Evolutionary conservation across 495 filamentous ascomycete species (phyloP), one percentile per base, ranked within the genome.

Genomic region (Neurospora sp.): DNA sequence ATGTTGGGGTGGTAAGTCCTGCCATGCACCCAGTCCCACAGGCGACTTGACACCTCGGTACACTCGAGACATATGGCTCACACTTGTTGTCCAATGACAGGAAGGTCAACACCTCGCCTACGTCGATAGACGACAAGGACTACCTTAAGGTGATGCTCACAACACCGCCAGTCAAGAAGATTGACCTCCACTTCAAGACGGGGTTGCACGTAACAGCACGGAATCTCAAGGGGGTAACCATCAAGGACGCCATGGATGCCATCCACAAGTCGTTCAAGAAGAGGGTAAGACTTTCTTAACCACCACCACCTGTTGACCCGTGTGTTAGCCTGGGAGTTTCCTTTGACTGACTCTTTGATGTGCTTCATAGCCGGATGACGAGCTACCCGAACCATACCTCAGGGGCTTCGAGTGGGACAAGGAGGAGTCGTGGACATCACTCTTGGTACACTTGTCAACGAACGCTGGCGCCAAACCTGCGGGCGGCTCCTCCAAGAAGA

Each of bases 231-330:
- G 94, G 94, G 42, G 93, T 97, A 74, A 97, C 94, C 45, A 93
- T 97, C 85, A 97, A 96, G 85, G 94, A 97, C 82, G 94, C 93
- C 71, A 80, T 97, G 79, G 93, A 97, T 81, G 94, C 92, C 76
- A 97, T 97, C 85, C 85, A 96, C 87, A 97, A 97, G 85, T 88
- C 91, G 75, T 96, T 90, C 86, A 95, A 94, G 87, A 97, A 97
- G 89, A 90, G 93, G 90, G 94, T 92, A 83, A 73, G 83, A 77
- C 39, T 35, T 42, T 42, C n/a, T 42, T 73, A 10, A 27, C 68
- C 16, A 68, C 35, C 39, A 41, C 69, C 4, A 6, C 18, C 39
- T n/a, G 42, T n/a, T 73, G n/a, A 69, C 44, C 5, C 22, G 53
- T 31, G 12, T 47, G 18, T 41, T 73, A 61, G 27, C 31, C 38